Percentiles rank a stretch among this genome's conserved stretches.
These are phyloP conservation scores for Arabidopsis hybrid DNA, from an alignment of 441 rosid genomes.

Conservation along the genomic window DNA sequence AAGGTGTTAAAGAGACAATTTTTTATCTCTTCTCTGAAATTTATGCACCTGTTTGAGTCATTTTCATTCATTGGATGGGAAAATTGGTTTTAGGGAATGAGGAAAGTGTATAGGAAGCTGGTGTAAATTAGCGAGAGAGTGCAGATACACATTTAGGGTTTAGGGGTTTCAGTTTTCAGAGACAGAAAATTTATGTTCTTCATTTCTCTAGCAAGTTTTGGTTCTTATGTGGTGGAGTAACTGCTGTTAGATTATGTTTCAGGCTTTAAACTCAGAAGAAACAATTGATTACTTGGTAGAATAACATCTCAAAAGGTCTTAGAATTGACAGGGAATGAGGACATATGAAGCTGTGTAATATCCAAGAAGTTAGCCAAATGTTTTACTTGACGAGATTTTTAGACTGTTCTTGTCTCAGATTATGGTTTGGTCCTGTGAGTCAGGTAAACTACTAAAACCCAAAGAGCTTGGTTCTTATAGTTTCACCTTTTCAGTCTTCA, in stretches of 20 bases:
- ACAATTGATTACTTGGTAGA: not conserved
- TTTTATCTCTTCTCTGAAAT: not conserved
- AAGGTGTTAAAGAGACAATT: not conserved
- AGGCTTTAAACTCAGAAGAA: not conserved
- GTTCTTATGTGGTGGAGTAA: not conserved
- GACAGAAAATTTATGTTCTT: too few species aligned
- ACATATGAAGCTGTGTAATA: not conserved
- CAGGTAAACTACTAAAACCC: not conserved
- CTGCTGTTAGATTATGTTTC: not conserved
- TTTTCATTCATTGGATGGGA: not conserved
- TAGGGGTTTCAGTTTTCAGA: too few species aligned
- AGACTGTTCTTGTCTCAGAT: not conserved
- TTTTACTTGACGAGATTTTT: not conserved
- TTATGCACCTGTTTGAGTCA: not conserved
- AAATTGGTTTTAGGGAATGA: not conserved
- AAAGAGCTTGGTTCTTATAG: constrained; percentile 4
- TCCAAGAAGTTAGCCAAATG: not conserved
- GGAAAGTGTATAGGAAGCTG: not conserved
- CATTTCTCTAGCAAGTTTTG: too few species aligned
- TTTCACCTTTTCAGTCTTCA: constrained; percentile 11
- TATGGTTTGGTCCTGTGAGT: not conserved
- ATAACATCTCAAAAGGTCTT: not conserved
- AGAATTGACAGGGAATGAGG: not conserved
- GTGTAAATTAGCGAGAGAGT: not conserved
- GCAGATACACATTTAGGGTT: too few species aligned